Conservation (phyloP, 352 stramenopile species). For the Globisporangium viniferum region DNA sequence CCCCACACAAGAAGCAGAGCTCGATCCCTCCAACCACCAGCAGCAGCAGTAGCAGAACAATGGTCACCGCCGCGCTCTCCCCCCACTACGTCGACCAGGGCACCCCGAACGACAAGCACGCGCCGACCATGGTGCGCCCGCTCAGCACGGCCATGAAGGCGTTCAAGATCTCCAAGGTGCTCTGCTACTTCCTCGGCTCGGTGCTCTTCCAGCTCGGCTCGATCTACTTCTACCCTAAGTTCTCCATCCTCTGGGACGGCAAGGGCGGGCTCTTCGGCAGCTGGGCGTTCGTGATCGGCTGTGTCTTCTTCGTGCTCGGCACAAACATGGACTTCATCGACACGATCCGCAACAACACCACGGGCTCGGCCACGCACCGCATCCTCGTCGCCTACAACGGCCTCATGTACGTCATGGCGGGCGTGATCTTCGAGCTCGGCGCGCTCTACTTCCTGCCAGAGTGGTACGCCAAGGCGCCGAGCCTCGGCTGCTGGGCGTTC, state of each 20-base stretch:
- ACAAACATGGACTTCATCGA: constrained; percentile 76
- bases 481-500: constrained; percentile 75
- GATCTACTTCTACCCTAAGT: constrained; percentile 81
- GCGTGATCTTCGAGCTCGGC: constrained; percentile 71
- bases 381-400: constrained; percentile 59
- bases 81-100: constrained; percentile 25
- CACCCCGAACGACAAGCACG: constrained; percentile 24
- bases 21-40: not conserved
- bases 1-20: not conserved
- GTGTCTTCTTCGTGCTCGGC: constrained; percentile 59
- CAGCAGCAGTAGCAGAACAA: not conserved
- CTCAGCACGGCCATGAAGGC: constrained; percentile 37
- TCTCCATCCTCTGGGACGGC: constrained; percentile 55
- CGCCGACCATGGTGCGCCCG: constrained; percentile 12
- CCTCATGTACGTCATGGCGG: constrained; percentile 62
- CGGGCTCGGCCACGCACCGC: constrained; percentile 42
- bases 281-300: constrained; percentile 74
- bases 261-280: constrained; percentile 57
- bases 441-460: constrained; percentile 77
- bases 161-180: constrained; percentile 48
- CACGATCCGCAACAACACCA: constrained; percentile 57
- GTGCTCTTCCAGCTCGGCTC: constrained; percentile 74
- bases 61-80: constrained; percentile 18
- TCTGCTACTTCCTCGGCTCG: constrained; percentile 59
- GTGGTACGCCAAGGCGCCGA: constrained; percentile 63